These are phyloP conservation scores for Omphalotus olearius DNA, from an alignment of 1,284 basidiomycete genomes.

Conservation along the genomic window DNA sequence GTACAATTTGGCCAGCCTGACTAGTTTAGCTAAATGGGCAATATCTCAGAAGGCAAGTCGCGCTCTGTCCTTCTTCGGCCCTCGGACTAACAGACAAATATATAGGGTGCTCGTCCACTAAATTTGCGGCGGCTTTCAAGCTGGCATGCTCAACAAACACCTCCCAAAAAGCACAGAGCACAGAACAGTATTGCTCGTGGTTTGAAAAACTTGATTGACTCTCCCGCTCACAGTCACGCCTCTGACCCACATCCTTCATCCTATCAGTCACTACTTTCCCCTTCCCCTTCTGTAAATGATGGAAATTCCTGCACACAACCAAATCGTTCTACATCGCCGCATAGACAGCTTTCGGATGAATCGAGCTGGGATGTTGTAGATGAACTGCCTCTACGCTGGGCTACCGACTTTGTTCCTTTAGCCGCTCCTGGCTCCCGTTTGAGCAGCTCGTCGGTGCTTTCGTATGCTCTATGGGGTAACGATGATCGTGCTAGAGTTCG, in stretches of 20 bases:
- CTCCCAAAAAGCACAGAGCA: slow-evolving; percentile 50
- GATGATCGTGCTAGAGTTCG: slow-evolving; percentile 39
- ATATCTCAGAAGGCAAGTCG: slow-evolving; percentile 55
- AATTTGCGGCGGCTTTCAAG: slow-evolving; percentile 50
- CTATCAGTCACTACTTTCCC: slow-evolving; percentile 30
- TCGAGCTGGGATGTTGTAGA: slow-evolving; percentile 72
- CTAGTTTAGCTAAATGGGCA: slow-evolving; percentile 70
- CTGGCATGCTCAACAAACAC: slow-evolving; percentile 47
- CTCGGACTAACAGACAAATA: slow-evolving; percentile 7
- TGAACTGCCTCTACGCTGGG: slow-evolving; percentile 74
- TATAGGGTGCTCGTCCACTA: slow-evolving; percentile 56
- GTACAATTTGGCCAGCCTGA: slow-evolving; percentile 74
- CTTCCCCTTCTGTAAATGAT: slow-evolving; percentile 16
- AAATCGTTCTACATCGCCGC: slow-evolving; percentile 20
- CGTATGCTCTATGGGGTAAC: slow-evolving; percentile 64
- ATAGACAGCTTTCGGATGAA: slow-evolving; percentile 33
- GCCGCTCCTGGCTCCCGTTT: slow-evolving; percentile 64
- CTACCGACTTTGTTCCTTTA: slow-evolving; percentile 74
- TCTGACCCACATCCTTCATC: slow-evolving; percentile 25
- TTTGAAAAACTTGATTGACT: slow-evolving; percentile 50
- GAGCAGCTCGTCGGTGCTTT: slow-evolving; percentile 50
- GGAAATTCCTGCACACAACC: slow-evolving; percentile 9
- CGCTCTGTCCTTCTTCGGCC: slow-evolving; percentile 11
- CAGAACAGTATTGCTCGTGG: slow-evolving; percentile 58
- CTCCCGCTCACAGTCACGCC: slow-evolving; percentile 22